These are phyloP conservation scores for Podila epigama DNA, from an alignment of 192 early-diverging fungal species.

Conservation along the genomic window DNA sequence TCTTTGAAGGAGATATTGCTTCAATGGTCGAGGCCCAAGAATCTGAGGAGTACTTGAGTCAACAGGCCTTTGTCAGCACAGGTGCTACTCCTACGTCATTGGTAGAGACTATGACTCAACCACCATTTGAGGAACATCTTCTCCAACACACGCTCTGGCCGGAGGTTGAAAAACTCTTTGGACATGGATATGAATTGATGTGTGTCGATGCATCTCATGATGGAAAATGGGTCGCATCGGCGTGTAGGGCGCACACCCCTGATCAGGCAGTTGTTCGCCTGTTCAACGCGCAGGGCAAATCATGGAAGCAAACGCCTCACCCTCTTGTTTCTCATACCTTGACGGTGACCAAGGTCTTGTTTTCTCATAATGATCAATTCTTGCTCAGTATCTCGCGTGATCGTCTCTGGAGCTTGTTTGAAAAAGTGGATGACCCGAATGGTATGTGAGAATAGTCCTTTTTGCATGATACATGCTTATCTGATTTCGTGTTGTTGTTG, in stretches of 20 bases:
- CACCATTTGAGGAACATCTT: slow-evolving; percentile 91
- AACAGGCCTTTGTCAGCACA: slow-evolving; percentile 65
- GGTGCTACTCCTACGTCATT: slow-evolving; percentile 54
- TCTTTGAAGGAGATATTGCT: slow-evolving; percentile 64
- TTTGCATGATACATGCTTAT: background rate
- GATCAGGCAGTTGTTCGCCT: slow-evolving; percentile 80
- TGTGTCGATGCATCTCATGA: slow-evolving; percentile 75
- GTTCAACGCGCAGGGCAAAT: slow-evolving; percentile 63
- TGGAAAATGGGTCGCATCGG: slow-evolving; percentile 75
- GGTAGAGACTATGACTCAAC: slow-evolving; percentile 55
- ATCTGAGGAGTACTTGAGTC: slow-evolving; percentile 63
- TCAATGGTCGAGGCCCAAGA: slow-evolving; percentile 56
- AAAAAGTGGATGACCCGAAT: slow-evolving; percentile 51
- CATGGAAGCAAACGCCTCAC: slow-evolving; percentile 69
- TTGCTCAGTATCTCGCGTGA: slow-evolving; percentile 88
- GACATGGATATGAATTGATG: slow-evolving; percentile 95
- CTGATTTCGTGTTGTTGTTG: too few relatives aligned
- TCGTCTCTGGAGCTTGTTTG: slow-evolving; percentile 86
- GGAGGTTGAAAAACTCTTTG: slow-evolving; percentile 95
- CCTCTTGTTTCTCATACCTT: slow-evolving; percentile 76
- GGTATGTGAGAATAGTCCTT: slow-evolving; percentile 16
- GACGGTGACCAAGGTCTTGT: slow-evolving; percentile 84
- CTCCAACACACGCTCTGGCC: slow-evolving; percentile 94
- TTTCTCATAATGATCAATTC: slow-evolving; percentile 77
- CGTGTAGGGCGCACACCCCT: slow-evolving; percentile 71